phyloP scores from a whole-genome alignment of 2,329 filamentous ascomycete species.

The Esteya vermicola region DNA sequence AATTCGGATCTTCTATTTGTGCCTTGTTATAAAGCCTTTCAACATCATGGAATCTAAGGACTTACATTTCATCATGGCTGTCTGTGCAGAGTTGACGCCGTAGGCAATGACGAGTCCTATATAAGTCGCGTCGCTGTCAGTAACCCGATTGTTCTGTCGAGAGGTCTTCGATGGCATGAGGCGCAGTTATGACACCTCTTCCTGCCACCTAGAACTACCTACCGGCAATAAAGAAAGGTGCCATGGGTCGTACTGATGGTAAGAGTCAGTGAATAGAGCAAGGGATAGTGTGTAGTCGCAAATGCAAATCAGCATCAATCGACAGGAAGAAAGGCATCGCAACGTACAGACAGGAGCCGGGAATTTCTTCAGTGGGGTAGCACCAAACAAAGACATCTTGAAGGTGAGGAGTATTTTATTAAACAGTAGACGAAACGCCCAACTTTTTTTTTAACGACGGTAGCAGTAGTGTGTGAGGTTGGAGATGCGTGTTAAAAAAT shows the following conservation, averaged over 20 bases:
- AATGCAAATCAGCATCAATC: constrained; percentile 14
- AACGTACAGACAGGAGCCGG: constrained; percentile 64
- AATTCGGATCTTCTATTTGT: no score
- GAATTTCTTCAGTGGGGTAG: constrained; percentile 60
- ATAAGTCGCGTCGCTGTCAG: no score
- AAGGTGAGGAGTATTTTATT: constrained; percentile 7
- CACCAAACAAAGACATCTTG: constrained; percentile 64
- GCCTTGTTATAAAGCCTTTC: no score
- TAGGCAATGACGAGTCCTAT: constrained; percentile 82
- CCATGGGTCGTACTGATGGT: constrained; percentile 66
- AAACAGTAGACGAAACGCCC: constrained; percentile 5
- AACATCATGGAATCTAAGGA: no score
- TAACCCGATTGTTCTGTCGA: no score
- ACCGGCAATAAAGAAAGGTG: constrained; percentile 91
- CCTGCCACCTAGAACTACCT: constrained; percentile 27
- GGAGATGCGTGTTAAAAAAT: no score
- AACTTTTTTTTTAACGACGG: no score
- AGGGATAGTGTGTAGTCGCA: no score
- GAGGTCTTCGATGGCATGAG: no score
- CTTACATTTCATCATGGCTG: constrained; percentile 63
- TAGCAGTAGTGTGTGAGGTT: no score
- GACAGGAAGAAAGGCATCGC: constrained; percentile 13
- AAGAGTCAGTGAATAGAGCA: no score
- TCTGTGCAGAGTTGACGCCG: constrained; percentile 76
- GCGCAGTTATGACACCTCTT: no score